Conservation (phyloP, 192 early-diverging fungal species). For the Dimargaris cristalligena region DNA sequence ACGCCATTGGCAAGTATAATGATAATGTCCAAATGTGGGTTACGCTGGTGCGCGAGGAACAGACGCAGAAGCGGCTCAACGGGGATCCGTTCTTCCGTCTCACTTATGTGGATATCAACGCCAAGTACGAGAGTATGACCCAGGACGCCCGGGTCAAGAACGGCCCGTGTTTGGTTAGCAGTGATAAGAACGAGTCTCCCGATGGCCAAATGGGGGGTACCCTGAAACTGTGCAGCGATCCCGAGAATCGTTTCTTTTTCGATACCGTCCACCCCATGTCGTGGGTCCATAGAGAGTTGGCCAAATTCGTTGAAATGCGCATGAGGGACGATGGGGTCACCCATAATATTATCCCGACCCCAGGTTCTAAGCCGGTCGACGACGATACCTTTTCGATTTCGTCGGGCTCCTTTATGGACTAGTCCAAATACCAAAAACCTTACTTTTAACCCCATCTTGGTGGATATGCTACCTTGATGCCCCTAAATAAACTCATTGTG, state of each 20-base stretch:
- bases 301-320: neutral
- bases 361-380: neutral
- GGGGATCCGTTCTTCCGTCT: no score
- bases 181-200: neutral
- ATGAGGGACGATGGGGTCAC: neutral
- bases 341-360: neutral
- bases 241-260: neutral
- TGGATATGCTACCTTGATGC: neutral
- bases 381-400: neutral
- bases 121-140: neutral
- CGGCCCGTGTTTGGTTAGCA: neutral
- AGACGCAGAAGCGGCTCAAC: no score
- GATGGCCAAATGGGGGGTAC: neutral
- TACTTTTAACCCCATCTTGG: neutral
- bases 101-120: neutral
- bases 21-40: no score
- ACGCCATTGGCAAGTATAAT: no score
- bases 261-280: neutral
- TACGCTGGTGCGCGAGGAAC: no score
- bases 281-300: neutral
- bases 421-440: neutral
- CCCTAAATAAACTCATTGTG: neutral
- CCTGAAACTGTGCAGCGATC: neutral
- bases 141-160: neutral
- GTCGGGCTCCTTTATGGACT: neutral